These are phyloP conservation scores for Trifolium subterraneum DNA, from an alignment of 306 rosid genomes.

Conservation along the genomic window DNA sequence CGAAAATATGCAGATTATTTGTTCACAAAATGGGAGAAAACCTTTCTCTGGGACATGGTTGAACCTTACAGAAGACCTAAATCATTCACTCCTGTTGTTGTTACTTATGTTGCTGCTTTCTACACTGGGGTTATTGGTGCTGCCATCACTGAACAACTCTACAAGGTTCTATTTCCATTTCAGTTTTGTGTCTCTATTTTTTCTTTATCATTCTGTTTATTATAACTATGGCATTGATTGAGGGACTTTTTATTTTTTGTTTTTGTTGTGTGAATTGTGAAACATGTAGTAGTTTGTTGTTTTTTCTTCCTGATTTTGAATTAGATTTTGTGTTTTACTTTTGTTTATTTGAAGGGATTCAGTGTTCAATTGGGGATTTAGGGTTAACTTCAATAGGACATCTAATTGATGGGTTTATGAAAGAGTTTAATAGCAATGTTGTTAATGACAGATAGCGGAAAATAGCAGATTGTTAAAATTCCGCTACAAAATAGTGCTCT, in stretches of 20 bases:
- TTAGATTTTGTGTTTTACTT: constrained; percentile 1
- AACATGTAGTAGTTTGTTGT: neutral
- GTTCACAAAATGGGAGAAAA: constrained; percentile 85
- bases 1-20: constrained; percentile 88
- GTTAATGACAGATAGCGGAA: too few relatives aligned
- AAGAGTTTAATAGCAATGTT: neutral
- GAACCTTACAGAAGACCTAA: constrained; percentile 83
- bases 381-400: constrained; percentile 7
- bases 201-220: neutral
- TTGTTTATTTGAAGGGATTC: neutral
- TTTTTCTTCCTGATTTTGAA: neutral
- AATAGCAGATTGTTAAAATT: too few relatives aligned
- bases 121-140: constrained; percentile 86
- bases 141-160: constrained; percentile 88
- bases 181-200: neutral
- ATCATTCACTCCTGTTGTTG: constrained; percentile 80
- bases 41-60: constrained; percentile 86
- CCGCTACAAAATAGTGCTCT: too few relatives aligned
- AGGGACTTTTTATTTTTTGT: neutral
- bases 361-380: neutral
- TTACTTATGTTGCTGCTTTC: constrained; percentile 76
- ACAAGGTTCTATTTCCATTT: constrained; percentile 63
- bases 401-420: constrained; percentile 6
- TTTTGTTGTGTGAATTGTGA: neutral
- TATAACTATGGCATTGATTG: neutral